Percentiles rank a stretch among this genome's conserved stretches.
These are phyloP conservation scores for Hyparrhenia diplandra DNA, from an alignment of 176 grass and related monocot genomes.

Conservation along the genomic window DNA sequence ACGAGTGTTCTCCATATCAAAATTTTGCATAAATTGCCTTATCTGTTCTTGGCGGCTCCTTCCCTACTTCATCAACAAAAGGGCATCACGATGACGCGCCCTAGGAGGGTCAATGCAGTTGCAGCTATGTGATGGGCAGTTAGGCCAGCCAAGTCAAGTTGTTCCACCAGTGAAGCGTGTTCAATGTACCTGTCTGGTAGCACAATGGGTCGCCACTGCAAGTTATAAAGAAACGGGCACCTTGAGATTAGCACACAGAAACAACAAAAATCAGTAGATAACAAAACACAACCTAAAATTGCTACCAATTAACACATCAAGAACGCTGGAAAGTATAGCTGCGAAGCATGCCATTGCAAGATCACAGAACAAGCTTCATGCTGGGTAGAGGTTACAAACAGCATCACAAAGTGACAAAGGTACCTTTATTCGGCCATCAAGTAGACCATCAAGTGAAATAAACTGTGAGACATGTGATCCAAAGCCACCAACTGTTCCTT, in stretches of 20 bases:
- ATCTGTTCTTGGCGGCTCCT: not conserved
- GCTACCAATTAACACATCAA: not conserved
- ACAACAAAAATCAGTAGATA: too few species aligned
- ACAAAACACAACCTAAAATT: not conserved
- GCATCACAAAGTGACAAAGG: not conserved
- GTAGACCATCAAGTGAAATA: slow-evolving; percentile 70
- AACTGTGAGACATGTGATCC: slow-evolving; percentile 75
- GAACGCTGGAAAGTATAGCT: not conserved
- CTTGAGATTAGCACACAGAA: not conserved
- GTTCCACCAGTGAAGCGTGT: slow-evolving; percentile 46
- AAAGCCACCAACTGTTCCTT: slow-evolving; percentile 78
- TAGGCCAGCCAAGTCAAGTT: slow-evolving; percentile 64
- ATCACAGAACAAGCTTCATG: not conserved
- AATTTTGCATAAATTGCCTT: not conserved
- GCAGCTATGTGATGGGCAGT: slow-evolving; percentile 75
- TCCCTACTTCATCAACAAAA: slow-evolving; percentile 53
- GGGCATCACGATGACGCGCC: slow-evolving; percentile 62
- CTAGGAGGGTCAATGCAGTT: slow-evolving; percentile 57
- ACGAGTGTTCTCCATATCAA: not conserved
- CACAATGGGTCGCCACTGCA: slow-evolving; percentile 72
- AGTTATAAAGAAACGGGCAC: not conserved
- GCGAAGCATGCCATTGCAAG: not conserved
- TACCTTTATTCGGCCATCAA: slow-evolving; percentile 65
- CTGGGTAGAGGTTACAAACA: not conserved
- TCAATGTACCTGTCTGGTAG: slow-evolving; percentile 69